Percentiles rank a stretch among this genome's conserved stretches.
Conservation (phyloP, 331 rosid genomes). For the Pyrus hybrid region DNA sequence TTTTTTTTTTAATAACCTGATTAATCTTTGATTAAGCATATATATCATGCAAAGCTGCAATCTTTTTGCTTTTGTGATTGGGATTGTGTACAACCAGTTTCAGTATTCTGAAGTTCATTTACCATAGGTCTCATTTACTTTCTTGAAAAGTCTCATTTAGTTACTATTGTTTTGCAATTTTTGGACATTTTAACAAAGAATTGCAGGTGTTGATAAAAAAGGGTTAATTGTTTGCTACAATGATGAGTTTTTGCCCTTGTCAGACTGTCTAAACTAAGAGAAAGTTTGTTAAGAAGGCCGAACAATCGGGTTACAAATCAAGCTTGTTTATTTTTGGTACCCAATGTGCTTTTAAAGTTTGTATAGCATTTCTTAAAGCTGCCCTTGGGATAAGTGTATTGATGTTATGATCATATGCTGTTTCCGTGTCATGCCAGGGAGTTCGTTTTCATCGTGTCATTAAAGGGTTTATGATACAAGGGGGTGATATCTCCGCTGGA, state of each 20-base stretch:
- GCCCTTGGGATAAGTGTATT: background rate
- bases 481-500: constrained; percentile 90
- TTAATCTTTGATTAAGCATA: background rate
- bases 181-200: background rate
- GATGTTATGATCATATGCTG: background rate
- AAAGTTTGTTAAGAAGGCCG: background rate
- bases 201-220: background rate
- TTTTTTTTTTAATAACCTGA: background rate
- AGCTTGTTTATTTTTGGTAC: background rate
- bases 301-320: background rate
- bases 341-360: background rate
- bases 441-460: constrained; percentile 69
- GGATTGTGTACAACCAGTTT: background rate
- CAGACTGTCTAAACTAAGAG: background rate
- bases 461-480: constrained; percentile 86
- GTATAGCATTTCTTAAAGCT: background rate
- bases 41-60: background rate
- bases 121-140: background rate
- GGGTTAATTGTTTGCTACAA: background rate
- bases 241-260: background rate
- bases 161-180: background rate
- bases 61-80: background rate
- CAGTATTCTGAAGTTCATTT: background rate
- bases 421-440: constrained; percentile 43
- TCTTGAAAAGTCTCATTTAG: background rate